phyloP scores from a whole-genome alignment of 345 rosid genomes.

The Boechera stricta region DNA sequence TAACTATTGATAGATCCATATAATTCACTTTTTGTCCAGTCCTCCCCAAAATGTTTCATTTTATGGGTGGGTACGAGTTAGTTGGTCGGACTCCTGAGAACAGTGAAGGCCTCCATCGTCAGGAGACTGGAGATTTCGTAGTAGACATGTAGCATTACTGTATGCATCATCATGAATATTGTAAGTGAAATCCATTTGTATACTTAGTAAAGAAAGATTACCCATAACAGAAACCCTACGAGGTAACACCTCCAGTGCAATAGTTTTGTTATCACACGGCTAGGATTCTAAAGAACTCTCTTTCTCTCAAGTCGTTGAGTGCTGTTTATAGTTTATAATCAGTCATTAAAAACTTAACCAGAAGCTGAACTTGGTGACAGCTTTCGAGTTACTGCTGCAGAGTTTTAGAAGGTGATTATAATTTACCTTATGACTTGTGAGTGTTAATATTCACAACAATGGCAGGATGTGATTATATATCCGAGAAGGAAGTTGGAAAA shows the following conservation, averaged over 20 bases:
- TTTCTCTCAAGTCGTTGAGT: background rate
- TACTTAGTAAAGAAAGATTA: slow-evolving; percentile 33
- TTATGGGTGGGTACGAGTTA: slow-evolving; percentile 39
- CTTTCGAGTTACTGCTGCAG: background rate
- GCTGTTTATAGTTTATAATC: background rate
- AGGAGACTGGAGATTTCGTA: slow-evolving; percentile 35
- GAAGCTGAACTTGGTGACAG: too few species aligned
- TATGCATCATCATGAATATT: slow-evolving; percentile 29
- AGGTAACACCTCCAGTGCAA: slow-evolving; percentile 13
- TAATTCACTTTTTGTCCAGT: slow-evolving; percentile 30
- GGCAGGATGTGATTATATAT: background rate
- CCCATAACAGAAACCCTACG: slow-evolving; percentile 20
- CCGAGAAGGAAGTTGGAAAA: background rate
- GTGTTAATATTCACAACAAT: background rate
- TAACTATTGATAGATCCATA: slow-evolving; percentile 53
- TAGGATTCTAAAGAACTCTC: background rate
- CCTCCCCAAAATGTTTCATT: slow-evolving; percentile 21
- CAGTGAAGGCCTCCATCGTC: slow-evolving; percentile 38
- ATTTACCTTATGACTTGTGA: background rate
- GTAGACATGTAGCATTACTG: slow-evolving; percentile 38
- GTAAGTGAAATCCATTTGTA: slow-evolving; percentile 29
- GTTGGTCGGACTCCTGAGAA: slow-evolving; percentile 34
- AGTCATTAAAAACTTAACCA: background rate
- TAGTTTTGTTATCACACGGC: background rate
- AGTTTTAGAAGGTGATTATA: background rate